These are phyloP conservation scores for Venturia pyrina DNA, from an alignment of 2,329 filamentous ascomycete genomes.

Conservation along the genomic window DNA sequence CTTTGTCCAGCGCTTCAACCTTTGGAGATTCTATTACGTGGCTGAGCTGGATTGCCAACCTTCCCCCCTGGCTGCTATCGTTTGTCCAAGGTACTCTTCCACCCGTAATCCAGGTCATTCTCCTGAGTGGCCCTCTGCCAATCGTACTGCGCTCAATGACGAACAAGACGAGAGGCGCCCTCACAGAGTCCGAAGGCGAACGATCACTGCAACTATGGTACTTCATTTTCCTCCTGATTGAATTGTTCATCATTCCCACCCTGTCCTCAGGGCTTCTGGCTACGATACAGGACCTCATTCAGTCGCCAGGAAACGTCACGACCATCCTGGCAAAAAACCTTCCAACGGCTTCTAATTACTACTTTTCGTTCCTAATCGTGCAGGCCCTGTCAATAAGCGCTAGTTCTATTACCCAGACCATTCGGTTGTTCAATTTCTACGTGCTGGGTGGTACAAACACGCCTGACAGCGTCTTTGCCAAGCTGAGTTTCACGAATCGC, in stretches of 20 bases:
- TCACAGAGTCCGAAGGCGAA: constrained; percentile 68
- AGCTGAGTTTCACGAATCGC: constrained; percentile 11
- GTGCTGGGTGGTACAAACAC: constrained; percentile 51
- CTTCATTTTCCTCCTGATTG: constrained; percentile 88
- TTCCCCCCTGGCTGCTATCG: constrained; percentile 51
- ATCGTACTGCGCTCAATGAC: constrained; percentile 67
- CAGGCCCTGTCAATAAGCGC: constrained; percentile 88
- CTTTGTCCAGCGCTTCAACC: constrained; percentile 65
- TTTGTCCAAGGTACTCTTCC: constrained; percentile 81
- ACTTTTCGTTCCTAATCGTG: constrained; percentile 97
- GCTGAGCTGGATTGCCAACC: constrained; percentile 58
- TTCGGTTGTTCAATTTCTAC: constrained; percentile 69
- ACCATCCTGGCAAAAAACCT: constrained; percentile 65
- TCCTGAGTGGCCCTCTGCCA: constrained; percentile 60
- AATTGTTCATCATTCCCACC: constrained; percentile 88
- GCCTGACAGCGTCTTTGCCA: constrained; percentile 11
- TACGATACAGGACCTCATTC: constrained; percentile 51
- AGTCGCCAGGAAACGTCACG: constrained; percentile 58
- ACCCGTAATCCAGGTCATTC: constrained; percentile 63
- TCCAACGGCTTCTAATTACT: constrained; percentile 86
- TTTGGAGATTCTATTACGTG: constrained; percentile 56
- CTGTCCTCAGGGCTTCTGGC: constrained; percentile 67
- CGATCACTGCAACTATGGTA: constrained; percentile 84
- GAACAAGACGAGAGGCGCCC: constrained; percentile 59
- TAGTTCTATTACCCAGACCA: constrained; percentile 75